phyloP scores from a whole-genome alignment of 2,329 filamentous ascomycete genomes.

The Beauveria pseudobassiana region DNA sequence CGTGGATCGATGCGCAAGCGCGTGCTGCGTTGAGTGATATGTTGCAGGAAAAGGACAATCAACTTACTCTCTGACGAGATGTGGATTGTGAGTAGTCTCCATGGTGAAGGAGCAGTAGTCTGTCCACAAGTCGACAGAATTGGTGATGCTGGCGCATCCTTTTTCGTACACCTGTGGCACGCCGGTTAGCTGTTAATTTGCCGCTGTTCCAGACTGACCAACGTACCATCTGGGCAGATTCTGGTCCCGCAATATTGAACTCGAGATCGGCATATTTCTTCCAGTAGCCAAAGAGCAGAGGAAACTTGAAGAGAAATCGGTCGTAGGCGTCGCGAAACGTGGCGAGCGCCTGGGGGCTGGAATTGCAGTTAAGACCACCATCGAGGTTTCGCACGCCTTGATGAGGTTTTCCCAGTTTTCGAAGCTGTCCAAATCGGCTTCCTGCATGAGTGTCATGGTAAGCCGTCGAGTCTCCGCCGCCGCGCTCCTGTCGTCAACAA shows the following conservation, averaged over 20 bases:
- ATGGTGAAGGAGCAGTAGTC: constrained; percentile 98
- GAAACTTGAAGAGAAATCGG: constrained; percentile 88
- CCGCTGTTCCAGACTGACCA: not conserved
- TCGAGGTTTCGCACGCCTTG: constrained; percentile 77
- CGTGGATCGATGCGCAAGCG: constrained; percentile 27
- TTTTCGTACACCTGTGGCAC: constrained; percentile 78
- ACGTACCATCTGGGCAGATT: constrained; percentile 90
- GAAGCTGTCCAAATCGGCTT: constrained; percentile 77
- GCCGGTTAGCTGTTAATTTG: constrained; percentile 12
- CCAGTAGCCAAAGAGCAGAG: constrained; percentile 96
- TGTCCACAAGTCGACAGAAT: constrained; percentile 93
- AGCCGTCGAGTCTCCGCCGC: not conserved
- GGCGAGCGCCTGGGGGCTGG: constrained; percentile 85
- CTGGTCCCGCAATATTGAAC: constrained; percentile 92
- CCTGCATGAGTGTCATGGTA: constrained; percentile 28
- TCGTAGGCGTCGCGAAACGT: constrained; percentile 85
- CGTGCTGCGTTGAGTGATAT: constrained; percentile 37
- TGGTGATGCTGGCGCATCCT: constrained; percentile 85
- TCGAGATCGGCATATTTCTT: constrained; percentile 98
- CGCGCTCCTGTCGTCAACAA: constrained; percentile 4
- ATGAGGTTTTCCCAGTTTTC: constrained; percentile 93
- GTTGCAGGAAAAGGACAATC: constrained; percentile 58
- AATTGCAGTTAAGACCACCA: constrained; percentile 92
- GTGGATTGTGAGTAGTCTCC: constrained; percentile 89
- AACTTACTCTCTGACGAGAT: constrained; percentile 99